phyloP scores from a whole-genome alignment of 1,284 basidiomycete genomes.

The Puccinia coronata region DNA sequence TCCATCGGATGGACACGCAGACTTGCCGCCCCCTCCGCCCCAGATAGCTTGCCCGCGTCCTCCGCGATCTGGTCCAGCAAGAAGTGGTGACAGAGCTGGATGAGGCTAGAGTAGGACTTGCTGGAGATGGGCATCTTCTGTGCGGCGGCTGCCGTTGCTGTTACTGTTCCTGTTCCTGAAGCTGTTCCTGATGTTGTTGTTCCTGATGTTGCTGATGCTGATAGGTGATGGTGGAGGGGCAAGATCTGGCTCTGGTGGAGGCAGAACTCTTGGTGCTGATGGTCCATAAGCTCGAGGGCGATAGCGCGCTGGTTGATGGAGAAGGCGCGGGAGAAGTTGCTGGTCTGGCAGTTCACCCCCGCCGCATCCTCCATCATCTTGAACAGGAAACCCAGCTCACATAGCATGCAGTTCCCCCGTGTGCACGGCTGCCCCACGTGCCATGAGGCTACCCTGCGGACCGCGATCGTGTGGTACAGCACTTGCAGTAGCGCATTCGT shows the following conservation, averaged over 20 bases:
- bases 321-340: conserved; percentile 93
- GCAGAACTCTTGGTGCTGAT: conserved; percentile 64
- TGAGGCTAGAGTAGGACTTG: conserved; percentile 73
- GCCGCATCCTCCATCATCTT: conserved; percentile 93
- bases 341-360: conserved; percentile 92
- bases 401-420: conserved; percentile 86
- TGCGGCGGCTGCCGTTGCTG: neutral
- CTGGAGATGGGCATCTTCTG: conserved; percentile 64
- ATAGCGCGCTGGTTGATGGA: conserved; percentile 74
- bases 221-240: too few species aligned
- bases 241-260: conserved; percentile 29
- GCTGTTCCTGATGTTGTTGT: too few species aligned
- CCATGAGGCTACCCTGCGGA: conserved; percentile 79
- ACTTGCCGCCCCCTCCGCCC: conserved; percentile 55
- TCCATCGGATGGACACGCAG: conserved; percentile 56
- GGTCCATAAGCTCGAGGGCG: conserved; percentile 85
- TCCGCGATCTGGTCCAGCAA: conserved; percentile 75
- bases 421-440: conserved; percentile 85
- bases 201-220: too few species aligned
- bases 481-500: conserved; percentile 90
- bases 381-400: conserved; percentile 91
- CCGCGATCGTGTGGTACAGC: conserved; percentile 78
- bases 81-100: conserved; percentile 93
- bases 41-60: conserved; percentile 61
- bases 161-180: too few species aligned